Base-by-base conservation (phyloP, 2,329 filamentous ascomycete species). In the Trichoderma koningiopsis region DNA sequence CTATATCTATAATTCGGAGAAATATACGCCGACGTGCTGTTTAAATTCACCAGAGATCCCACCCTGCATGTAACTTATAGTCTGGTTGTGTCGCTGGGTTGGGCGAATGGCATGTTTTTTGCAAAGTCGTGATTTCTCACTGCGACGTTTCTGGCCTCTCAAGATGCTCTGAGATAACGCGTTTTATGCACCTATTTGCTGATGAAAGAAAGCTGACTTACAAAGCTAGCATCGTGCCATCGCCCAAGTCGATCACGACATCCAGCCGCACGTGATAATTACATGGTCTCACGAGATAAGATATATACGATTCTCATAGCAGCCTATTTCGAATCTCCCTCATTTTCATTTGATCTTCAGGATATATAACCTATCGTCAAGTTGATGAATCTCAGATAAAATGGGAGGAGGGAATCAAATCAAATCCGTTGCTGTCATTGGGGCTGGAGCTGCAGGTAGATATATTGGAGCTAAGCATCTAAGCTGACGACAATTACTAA, bases 361-460 rank as follows among this genome's bases (percentile, higher is more conserved):
- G 27, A 29, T 5, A 59, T 58, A 37, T 29, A 8, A 29, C 31
- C 1, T 14, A 37, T 49, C 22, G 7, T 14, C 40, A 8, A 49
- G 13, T 37, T 24, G 5, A 13, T 24, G 14, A 37, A 24, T 5
- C 3, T 47, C 13, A 37, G 29, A 40, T 10, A 66, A 8, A 22
- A 69, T 69, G 68, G 68, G 68, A 11, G 68, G 68, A 65, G 68
- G 61, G 16, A 69, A 69, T 37, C 52, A 58, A 56, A 69, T 63
- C 68, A 70, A 70, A 52, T 68, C 63, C 22, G 68, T 70, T 49
- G 68, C 68, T 1, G 68, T 70, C 37, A 68, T 70, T 16, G 68
- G 68, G n/a, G 68, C 68, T 10, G 68, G 68, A 11, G 68, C 68
- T n/a, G 68, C 68, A 68, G 68, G 68, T 70, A 57, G 37, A 14